phyloP scores from a whole-genome alignment of 345 rosid genomes.

The Populus alba region DNA sequence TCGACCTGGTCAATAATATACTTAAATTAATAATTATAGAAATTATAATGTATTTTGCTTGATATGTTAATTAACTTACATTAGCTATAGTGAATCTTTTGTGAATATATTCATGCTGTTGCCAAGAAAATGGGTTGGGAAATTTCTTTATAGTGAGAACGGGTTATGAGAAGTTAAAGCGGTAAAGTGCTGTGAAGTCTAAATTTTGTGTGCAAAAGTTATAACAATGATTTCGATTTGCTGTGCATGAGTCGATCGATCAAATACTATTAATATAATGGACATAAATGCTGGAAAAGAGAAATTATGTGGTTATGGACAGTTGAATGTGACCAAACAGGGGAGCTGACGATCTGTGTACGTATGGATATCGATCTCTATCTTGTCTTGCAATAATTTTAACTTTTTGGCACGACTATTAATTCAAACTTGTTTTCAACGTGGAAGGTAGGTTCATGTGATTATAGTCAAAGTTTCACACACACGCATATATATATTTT shows the following conservation, averaged over 20 bases:
- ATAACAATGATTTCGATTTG: too few relatives aligned
- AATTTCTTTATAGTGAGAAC: not conserved
- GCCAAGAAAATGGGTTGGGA: not conserved
- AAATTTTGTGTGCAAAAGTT: not conserved
- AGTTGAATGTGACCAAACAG: constrained; percentile 26
- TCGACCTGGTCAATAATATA: too few relatives aligned
- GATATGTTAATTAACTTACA: not conserved
- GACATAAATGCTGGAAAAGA: not conserved
- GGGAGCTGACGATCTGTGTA: constrained; percentile 12
- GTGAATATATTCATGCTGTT: not conserved
- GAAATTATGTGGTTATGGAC: not conserved
- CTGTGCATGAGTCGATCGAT: not conserved
- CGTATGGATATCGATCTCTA: constrained; percentile 2
- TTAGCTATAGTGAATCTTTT: not conserved
- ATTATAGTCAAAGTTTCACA: constrained; percentile 10
- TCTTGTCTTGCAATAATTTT: constrained; percentile 25
- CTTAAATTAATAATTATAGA: too few relatives aligned
- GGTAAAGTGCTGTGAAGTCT: not conserved
- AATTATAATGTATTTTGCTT: not conserved
- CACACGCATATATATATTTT: too few relatives aligned
- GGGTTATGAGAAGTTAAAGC: not conserved
- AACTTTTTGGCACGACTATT: constrained; percentile 24
- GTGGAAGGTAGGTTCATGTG: constrained; percentile 14
- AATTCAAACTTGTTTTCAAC: constrained; percentile 9
- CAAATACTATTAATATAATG: not conserved